Percentiles rank a stretch among this genome's conserved stretches.
These are phyloP conservation scores for Yamadazyma trypodendri DNA, from an alignment of 1,139 yeast genomes.

Conservation along the genomic window DNA sequence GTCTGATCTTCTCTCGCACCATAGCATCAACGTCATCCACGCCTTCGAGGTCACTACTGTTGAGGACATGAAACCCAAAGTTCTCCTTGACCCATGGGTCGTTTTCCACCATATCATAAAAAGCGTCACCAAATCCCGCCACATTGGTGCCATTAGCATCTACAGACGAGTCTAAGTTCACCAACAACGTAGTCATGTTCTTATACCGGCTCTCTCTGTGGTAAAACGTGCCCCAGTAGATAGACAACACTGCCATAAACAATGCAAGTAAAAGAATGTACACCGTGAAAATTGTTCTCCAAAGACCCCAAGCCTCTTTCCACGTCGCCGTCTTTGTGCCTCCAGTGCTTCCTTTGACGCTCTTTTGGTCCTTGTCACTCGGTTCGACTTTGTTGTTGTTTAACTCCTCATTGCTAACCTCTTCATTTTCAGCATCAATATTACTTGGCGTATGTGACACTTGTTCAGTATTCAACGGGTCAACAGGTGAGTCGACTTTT, in stretches of 20 bases:
- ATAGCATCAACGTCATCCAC: constrained; percentile 25
- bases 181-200: constrained; percentile 46
- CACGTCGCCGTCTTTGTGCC: neutral
- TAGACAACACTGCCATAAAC: constrained; percentile 38
- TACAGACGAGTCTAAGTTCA: constrained; percentile 40
- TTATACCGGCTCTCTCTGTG: constrained; percentile 33
- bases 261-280: constrained; percentile 10
- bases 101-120: constrained; percentile 21
- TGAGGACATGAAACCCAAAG: constrained; percentile 4
- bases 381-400: too few species aligned
- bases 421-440: too few species aligned
- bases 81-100: constrained; percentile 15
- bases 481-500: neutral
- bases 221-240: constrained; percentile 64
- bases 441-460: too few species aligned
- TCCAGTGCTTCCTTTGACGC: neutral
- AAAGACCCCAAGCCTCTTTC: constrained; percentile 1
- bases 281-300: constrained; percentile 1
- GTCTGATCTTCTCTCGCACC: constrained; percentile 38
- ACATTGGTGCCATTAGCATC: constrained; percentile 19
- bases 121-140: constrained; percentile 33
- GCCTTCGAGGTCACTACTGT: neutral
- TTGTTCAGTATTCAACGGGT: neutral
- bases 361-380: neutral
- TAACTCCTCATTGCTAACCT: too few species aligned